phyloP scores from a whole-genome alignment of 1,139 yeast species.

The Hyphopichia wangnamkhiaoensis region DNA sequence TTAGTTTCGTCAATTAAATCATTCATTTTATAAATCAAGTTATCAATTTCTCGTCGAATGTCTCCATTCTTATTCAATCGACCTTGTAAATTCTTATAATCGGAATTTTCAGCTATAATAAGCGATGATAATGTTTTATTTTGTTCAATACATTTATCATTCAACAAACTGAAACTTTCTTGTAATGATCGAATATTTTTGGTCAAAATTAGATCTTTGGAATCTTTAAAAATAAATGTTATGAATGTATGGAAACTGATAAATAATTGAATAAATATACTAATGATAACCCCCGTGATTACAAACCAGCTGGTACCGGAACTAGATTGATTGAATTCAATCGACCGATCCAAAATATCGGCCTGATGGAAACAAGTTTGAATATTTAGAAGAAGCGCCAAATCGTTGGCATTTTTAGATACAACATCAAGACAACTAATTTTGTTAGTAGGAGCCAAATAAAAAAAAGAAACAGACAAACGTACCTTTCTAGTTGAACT shows the following conservation, averaged over 20 bases:
- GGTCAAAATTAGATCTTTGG: background rate
- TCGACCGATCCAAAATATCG: constrained; percentile 14
- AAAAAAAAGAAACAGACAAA: constrained; percentile 2
- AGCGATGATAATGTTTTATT: constrained; percentile 5
- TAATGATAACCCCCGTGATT: constrained; percentile 10
- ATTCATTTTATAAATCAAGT: constrained; percentile 8
- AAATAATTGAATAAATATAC: constrained; percentile 16
- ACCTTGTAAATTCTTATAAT: constrained; percentile 13
- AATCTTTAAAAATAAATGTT: constrained; percentile 9
- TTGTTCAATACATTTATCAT: constrained; percentile 7
- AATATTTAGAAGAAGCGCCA: constrained; percentile 20
- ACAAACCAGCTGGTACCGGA: constrained; percentile 9
- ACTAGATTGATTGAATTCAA: constrained; percentile 6
- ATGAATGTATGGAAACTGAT: constrained; percentile 13
- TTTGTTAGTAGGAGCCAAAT: background rate
- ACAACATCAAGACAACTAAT: constrained; percentile 20
- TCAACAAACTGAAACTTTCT: constrained; percentile 5
- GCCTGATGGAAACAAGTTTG: constrained; percentile 27
- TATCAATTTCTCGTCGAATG: constrained; percentile 12
- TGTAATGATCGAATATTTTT: background rate
- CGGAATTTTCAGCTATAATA: constrained; percentile 7
- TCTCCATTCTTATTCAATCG: constrained; percentile 20
- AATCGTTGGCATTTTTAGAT: constrained; percentile 18
- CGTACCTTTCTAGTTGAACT: constrained; percentile 13
- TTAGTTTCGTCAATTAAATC: constrained; percentile 12